These are phyloP conservation scores for Albatrellus ellisii DNA, from an alignment of 768 basidiomycete species.

Conservation along the genomic window DNA sequence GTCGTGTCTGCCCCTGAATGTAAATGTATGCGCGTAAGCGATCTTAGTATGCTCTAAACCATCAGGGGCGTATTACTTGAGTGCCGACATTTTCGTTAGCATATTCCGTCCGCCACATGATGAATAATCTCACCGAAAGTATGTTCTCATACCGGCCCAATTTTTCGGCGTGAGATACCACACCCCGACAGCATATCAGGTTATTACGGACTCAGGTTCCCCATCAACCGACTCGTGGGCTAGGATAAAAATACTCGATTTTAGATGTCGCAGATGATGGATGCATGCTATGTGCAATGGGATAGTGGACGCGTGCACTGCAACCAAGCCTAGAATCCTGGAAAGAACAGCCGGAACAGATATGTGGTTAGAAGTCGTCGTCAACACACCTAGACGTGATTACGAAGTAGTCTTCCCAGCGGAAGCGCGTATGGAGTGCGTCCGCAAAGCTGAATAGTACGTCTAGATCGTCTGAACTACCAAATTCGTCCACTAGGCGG, in stretches of 20 bases:
- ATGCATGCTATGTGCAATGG: conserved; percentile 96
- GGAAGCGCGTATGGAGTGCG: conserved; percentile 73
- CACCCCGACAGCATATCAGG: conserved; percentile 98
- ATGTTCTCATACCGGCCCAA: conserved; percentile 85
- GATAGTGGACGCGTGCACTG: conserved; percentile 80
- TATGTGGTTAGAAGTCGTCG: not conserved
- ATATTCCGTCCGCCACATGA: not conserved
- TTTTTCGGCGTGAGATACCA: conserved; percentile 86
- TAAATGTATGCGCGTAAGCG: conserved; percentile 95
- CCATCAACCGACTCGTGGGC: conserved; percentile 93
- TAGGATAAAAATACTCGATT: conserved; percentile 88
- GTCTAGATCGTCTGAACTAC: conserved; percentile 83
- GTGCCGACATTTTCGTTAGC: not conserved
- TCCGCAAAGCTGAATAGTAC: conserved; percentile 87
- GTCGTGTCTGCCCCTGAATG: conserved; percentile 94
- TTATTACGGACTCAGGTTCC: conserved; percentile 85
- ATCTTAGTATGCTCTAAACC: conserved; percentile 96
- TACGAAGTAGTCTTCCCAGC: conserved; percentile 89
- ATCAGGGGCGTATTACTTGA: conserved; percentile 88
- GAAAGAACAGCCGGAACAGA: too few relatives aligned
- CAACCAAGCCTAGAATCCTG: conserved; percentile 81
- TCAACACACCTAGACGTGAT: conserved; percentile 65
- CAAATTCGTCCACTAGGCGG: conserved; percentile 72
- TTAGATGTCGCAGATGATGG: conserved; percentile 86
- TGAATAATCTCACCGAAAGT: conserved; percentile 81